Evolutionary conservation across 805 yeast species (phyloP).

Genomic region (Yamadazyma tumulicola): DNA sequence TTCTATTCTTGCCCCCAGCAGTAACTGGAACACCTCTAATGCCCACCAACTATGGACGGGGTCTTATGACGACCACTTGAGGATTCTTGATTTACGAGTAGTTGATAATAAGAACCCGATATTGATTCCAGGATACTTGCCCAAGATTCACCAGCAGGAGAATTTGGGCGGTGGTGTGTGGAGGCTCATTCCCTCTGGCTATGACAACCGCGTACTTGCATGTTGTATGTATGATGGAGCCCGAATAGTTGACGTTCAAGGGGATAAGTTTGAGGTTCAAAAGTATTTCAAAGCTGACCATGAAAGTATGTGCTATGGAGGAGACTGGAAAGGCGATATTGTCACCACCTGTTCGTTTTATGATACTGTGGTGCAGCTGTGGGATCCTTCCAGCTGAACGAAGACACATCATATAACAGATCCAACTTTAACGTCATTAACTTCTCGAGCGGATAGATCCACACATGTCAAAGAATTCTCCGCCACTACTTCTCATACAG

Average conservation of each 20-base stretch:
- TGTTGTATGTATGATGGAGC: constrained; percentile 98
- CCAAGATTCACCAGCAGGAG: constrained; percentile 40
- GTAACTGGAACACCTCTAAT: constrained; percentile 39
- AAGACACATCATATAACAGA: too few species aligned
- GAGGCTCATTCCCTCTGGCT: constrained; percentile 71
- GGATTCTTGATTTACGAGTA: constrained; percentile 66
- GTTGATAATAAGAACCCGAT: constrained; percentile 36
- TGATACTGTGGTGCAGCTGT: constrained; percentile 75
- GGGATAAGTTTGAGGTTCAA: constrained; percentile 23
- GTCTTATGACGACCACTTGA: constrained; percentile 80
- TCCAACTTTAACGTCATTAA: too few species aligned
- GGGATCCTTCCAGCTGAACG: too few species aligned
- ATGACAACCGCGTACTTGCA: constrained; percentile 49
- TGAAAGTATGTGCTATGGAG: constrained; percentile 93
- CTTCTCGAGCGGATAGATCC: too few species aligned
- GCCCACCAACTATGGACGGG: constrained; percentile 75
- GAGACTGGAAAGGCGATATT: constrained; percentile 68
- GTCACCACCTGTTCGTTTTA: constrained; percentile 85
- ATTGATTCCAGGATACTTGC: constrained; percentile 46
- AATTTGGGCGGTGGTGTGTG: constrained; percentile 93
- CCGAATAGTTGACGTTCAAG: constrained; percentile 45
- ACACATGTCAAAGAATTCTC: too few species aligned
- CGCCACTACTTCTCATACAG: too few species aligned
- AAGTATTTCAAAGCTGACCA: constrained; percentile 64
- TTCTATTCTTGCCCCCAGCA: constrained; percentile 54